These are phyloP conservation scores for Albugo candida DNA, from an alignment of 352 stramenopile species.

Conservation along the genomic window DNA sequence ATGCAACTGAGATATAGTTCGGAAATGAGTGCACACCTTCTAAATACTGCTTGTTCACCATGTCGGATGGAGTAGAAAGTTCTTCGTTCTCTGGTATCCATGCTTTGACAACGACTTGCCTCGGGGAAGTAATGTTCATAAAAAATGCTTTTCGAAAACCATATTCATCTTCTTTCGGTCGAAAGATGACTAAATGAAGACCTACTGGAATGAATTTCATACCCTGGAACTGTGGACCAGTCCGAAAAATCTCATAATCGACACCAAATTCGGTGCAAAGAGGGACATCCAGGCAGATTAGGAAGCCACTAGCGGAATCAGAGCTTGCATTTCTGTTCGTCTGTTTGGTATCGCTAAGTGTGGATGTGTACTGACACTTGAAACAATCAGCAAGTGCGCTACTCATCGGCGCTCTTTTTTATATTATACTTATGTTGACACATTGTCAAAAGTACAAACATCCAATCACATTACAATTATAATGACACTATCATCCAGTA, in stretches of 20 bases:
- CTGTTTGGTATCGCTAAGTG: not conserved
- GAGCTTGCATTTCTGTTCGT: not conserved
- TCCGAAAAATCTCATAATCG: constrained; percentile 76
- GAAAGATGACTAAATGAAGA: constrained; percentile 69
- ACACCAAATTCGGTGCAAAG: constrained; percentile 59
- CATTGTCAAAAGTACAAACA: constrained; percentile 1
- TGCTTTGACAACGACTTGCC: constrained; percentile 50
- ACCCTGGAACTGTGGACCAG: constrained; percentile 51
- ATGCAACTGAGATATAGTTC: not conserved
- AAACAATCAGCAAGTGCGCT: not conserved
- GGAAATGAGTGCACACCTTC: constrained; percentile 15
- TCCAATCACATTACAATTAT: not conserved
- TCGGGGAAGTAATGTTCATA: constrained; percentile 28
- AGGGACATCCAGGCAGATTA: constrained; percentile 74
- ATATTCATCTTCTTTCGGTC: constrained; percentile 50
- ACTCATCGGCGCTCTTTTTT: not conserved
- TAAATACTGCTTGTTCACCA: constrained; percentile 46
- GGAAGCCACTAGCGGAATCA: constrained; percentile 27
- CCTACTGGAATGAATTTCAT: constrained; percentile 72
- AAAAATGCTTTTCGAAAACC: constrained; percentile 75
- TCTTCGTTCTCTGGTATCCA: constrained; percentile 68
- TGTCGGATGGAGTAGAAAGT: constrained; percentile 24
- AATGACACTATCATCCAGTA: not conserved
- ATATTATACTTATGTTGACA: constrained; percentile 1
- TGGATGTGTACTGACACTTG: not conserved